phyloP scores from a whole-genome alignment of 805 yeast species.

The Yamadazyma tumulicola region DNA sequence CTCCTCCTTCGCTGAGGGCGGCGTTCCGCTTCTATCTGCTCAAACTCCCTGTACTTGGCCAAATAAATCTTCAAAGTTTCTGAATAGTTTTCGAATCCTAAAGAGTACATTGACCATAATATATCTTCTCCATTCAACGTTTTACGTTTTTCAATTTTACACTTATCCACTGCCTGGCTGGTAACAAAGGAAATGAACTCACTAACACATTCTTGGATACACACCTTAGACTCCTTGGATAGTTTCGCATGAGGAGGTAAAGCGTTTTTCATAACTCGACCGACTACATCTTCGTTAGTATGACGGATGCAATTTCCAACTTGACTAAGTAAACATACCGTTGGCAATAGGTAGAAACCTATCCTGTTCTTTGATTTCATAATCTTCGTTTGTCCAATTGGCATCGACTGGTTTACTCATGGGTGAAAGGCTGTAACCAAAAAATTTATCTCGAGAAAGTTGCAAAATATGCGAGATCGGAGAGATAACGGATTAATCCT shows the following conservation, averaged over 20 bases:
- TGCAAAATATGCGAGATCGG: slow-evolving; percentile 19
- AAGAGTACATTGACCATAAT: slow-evolving; percentile 58
- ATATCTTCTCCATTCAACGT: slow-evolving; percentile 80
- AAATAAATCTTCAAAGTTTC: slow-evolving; percentile 68
- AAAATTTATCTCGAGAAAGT: too few relatives aligned
- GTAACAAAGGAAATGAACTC: slow-evolving; percentile 80
- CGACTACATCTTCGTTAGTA: slow-evolving; percentile 33
- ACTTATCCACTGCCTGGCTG: slow-evolving; percentile 75
- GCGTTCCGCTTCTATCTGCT: slow-evolving; percentile 14
- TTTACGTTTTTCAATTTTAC: slow-evolving; percentile 67
- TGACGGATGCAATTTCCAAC: too few relatives aligned
- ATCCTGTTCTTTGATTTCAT: slow-evolving; percentile 44
- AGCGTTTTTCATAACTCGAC: slow-evolving; percentile 74
- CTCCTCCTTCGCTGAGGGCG: slow-evolving; percentile 11
- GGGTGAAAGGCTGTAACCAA: not conserved
- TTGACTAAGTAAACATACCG: slow-evolving; percentile 21
- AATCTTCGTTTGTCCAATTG: slow-evolving; percentile 22
- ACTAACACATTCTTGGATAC: slow-evolving; percentile 80
- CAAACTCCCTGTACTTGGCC: slow-evolving; percentile 22
- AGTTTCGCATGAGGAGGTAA: slow-evolving; percentile 71
- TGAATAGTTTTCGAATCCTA: slow-evolving; percentile 79
- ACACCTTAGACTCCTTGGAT: slow-evolving; percentile 73
- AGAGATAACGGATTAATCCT: slow-evolving; percentile 11
- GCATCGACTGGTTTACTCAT: slow-evolving; percentile 12
- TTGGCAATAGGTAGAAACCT: slow-evolving; percentile 43